phyloP scores from a whole-genome alignment of 2,329 filamentous ascomycete genomes.

The Fusarium decemcellulare region DNA sequence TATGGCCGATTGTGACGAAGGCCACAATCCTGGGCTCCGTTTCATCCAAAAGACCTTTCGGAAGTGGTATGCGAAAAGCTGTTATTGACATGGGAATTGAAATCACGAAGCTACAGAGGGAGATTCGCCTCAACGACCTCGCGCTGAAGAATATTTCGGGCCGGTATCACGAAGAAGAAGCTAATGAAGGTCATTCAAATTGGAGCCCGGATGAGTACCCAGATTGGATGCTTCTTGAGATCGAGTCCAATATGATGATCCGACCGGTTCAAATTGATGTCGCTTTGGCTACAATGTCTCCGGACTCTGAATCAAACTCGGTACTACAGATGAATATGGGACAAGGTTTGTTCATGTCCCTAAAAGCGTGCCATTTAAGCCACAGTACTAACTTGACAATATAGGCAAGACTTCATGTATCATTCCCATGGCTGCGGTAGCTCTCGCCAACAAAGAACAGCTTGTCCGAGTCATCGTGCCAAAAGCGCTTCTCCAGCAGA shows the following conservation, averaged over 20 bases:
- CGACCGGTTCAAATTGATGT: slow-evolving; percentile 74
- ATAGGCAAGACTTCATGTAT: slow-evolving; percentile 71
- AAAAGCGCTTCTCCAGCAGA: slow-evolving; percentile 70
- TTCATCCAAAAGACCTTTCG: slow-evolving; percentile 30
- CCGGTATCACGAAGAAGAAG: slow-evolving; percentile 62
- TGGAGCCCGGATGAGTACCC: slow-evolving; percentile 68
- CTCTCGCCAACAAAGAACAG: slow-evolving; percentile 60
- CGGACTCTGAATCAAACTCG: slow-evolving; percentile 66
- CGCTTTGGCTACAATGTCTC: slow-evolving; percentile 71
- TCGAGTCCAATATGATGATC: slow-evolving; percentile 75
- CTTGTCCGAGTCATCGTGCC: slow-evolving; percentile 71
- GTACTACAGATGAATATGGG: slow-evolving; percentile 79
- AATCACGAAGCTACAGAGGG: slow-evolving; percentile 47
- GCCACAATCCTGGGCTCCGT: slow-evolving; percentile 35
- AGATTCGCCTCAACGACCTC: slow-evolving; percentile 66
- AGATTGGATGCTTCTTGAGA: slow-evolving; percentile 77
- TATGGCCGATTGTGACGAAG: slow-evolving; percentile 44
- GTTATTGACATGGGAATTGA: slow-evolving; percentile 37
- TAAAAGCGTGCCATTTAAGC: too few species aligned
- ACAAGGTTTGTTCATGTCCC: slow-evolving; percentile 58
- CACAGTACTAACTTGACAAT: not conserved
- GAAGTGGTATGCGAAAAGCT: slow-evolving; percentile 39
- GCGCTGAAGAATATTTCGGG: slow-evolving; percentile 63
- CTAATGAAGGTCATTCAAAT: slow-evolving; percentile 62
- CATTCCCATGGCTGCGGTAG: slow-evolving; percentile 64